Conservation (phyloP, 495 filamentous ascomycete genomes). For the Hypoxylon fragiforme region DNA sequence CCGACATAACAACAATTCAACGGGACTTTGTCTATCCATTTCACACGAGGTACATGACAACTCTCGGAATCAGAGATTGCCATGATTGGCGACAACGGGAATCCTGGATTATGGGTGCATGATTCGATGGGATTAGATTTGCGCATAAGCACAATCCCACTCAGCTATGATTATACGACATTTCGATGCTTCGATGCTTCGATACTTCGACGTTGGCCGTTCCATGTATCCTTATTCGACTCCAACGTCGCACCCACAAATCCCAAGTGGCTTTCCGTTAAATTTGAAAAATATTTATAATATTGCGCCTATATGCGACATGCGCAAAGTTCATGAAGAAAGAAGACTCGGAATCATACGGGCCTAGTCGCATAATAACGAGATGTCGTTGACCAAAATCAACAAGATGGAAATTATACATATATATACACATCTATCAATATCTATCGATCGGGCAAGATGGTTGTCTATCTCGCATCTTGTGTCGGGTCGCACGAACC, state of each 20-base stretch:
- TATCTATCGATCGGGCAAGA: background rate
- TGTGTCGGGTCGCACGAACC: conserved; percentile 24
- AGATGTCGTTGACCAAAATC: too few species aligned
- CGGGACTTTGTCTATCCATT: background rate
- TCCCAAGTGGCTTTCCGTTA: too few species aligned
- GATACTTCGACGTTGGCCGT: background rate
- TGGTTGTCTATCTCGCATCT: conserved; percentile 23
- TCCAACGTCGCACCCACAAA: background rate
- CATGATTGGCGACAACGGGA: conserved; percentile 5
- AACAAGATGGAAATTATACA: too few species aligned
- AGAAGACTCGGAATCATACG: too few species aligned
- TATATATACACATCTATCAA: conserved; percentile 6
- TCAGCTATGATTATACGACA: background rate
- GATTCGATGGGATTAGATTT: conserved; percentile 11
- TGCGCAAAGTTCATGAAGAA: background rate
- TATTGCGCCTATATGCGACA: background rate
- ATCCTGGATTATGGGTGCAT: conserved; percentile 7
- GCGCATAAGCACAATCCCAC: background rate
- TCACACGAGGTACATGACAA: background rate
- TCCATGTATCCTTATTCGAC: background rate
- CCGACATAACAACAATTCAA: conserved; percentile 3
- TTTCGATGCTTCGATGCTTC: too few species aligned
- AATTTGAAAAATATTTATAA: too few species aligned
- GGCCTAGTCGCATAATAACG: too few species aligned
- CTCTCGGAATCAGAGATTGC: background rate